These are phyloP conservation scores for Ophiostoma pallidulum DNA, from an alignment of 2,329 filamentous ascomycete species.

Conservation along the genomic window DNA sequence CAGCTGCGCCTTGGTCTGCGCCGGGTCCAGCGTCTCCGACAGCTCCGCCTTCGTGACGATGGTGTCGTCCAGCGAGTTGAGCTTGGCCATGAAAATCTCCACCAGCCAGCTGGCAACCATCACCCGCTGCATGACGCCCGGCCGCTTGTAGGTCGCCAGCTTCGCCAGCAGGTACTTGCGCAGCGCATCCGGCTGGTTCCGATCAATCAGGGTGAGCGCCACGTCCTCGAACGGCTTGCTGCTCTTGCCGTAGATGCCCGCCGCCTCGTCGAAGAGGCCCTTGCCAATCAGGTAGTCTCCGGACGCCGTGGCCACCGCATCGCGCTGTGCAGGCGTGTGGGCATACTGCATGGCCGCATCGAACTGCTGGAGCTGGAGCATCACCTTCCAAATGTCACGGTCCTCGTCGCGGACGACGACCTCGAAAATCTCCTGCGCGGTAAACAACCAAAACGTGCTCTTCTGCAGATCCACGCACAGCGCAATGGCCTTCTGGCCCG, in stretches of 20 bases:
- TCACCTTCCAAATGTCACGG: slow-evolving; percentile 87
- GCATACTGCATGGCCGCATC: slow-evolving; percentile 82
- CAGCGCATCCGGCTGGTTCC: slow-evolving; percentile 79
- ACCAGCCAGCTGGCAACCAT: slow-evolving; percentile 95
- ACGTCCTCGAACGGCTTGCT: slow-evolving; percentile 97
- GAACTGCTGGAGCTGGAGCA: slow-evolving; percentile 79
- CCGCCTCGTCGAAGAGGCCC: slow-evolving; percentile 76
- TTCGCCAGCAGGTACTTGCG: slow-evolving; percentile 84
- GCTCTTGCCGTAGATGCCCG: slow-evolving; percentile 84
- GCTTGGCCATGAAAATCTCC: slow-evolving; percentile 93
- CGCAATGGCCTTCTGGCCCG: slow-evolving; percentile 69
- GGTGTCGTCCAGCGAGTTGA: slow-evolving; percentile 89
- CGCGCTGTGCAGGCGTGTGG: slow-evolving; percentile 68
- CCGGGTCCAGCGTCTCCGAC: slow-evolving; percentile 53
- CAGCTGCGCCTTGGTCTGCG: slow-evolving; percentile 64
- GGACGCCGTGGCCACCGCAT: slow-evolving; percentile 83
- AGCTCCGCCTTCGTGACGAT: slow-evolving; percentile 83
- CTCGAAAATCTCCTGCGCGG: slow-evolving; percentile 82
- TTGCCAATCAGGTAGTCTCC: slow-evolving; percentile 80
- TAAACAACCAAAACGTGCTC: slow-evolving; percentile 97
- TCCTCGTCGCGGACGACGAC: slow-evolving; percentile 86
- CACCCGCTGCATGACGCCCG: slow-evolving; percentile 79
- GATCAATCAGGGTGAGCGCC: slow-evolving; percentile 81
- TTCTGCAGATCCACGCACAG: slow-evolving; percentile 85
- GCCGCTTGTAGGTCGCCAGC: slow-evolving; percentile 70